Base-by-base conservation (phyloP, 2,329 filamentous ascomycete genomes). In the Pseudopithomyces maydicus region DNA sequence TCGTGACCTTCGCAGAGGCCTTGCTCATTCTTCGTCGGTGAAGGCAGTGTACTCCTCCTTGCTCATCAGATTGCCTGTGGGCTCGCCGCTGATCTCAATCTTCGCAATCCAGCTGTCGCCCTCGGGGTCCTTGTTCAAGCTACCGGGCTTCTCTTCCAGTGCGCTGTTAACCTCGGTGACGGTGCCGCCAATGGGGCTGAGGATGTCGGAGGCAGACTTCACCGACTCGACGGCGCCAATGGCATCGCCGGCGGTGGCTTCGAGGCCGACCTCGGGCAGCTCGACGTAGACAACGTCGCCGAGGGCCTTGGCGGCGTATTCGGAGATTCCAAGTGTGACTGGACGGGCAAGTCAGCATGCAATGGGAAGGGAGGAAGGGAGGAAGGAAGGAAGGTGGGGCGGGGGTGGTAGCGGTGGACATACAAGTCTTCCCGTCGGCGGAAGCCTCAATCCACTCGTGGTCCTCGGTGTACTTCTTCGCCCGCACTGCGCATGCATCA, bases 231-330 rank as follows among this genome's bases (percentile, higher is more conserved):
- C 94, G 58, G 94, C 92, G 66, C 95, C 95, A 67, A 98, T 90
- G 63, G 90, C 84, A 74, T 98, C 94, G 70, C 92, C 92, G 55
- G 88, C 85, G 56, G 79, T 78, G 59, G 96, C 84, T 69, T 89
- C 85, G 67, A 88, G 81, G 64, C 87, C 89, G 54, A 83, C 74
- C 65, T 88, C 82, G 55, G 95, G 95, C 29, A 99, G 89, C 83
- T 99, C 95, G 71, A 98, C 92, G 81, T 90, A 99, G 74, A 99
- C 94, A 57, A 98, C 93, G 76, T 99, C 95, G 66, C 95, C 95
- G 61, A 99, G 90, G 65, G 91, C 89, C 71, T 96, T 86, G 65
- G 95, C 91, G 19, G 95, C 95, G 83, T 96, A 98, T 68, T 89
- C 84, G 55, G 92, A 95, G 77, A 99, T 96, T 59, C 95, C 95